Base-by-base conservation (phyloP, 768 basidiomycete genomes). In the Boletus sp. region DNA sequence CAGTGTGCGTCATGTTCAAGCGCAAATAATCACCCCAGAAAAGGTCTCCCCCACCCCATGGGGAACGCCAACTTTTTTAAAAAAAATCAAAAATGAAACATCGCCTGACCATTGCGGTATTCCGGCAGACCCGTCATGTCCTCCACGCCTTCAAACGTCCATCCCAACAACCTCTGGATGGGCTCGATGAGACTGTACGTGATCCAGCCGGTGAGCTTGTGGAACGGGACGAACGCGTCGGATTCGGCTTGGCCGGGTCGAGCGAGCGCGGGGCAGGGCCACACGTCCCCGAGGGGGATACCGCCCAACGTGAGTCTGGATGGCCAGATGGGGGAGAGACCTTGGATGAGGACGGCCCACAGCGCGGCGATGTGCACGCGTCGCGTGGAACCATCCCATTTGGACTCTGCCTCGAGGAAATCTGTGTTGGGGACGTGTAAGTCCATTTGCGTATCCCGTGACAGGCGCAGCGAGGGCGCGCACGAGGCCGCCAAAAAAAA, bases 181-280 rank as follows among this genome's bases (percentile, higher is more conserved):
- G 90, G 85, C 68, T 94, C 88, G 33, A 97, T 76, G 19, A 99
- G 77, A 61, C 87, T 89, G 69, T 97, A 96, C 8, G 93, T 88
- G 52, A 92, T 78, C 96, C 96, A 99, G 56, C 89, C 88, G 0
- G 91, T 93, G 45, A 99, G 79, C 70, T 99, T 98, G 75, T 98
- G 96, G 78, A 98, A 98, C 0, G 93, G 90, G 7, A 98, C 92
- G 30, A 92, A 76, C 49, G 84, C 79, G 49, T 86, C 47, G 13
- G 29, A 37, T 61, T 83, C 83, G 23, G 66, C 47, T 19, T 63
- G 61, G 6, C 52, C 58, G 13, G 50, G 54, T 11, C 42, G 53
- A 43, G 63, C 64, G 57, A 83, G 75, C 0, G 80, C 79, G 5
- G 80, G 73, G 59, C 92, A 95, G 0, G 87, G 88, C 96, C 96